phyloP scores from a whole-genome alignment of 2,329 filamentous ascomycete genomes.

The Sclerotinia spermophila region DNA sequence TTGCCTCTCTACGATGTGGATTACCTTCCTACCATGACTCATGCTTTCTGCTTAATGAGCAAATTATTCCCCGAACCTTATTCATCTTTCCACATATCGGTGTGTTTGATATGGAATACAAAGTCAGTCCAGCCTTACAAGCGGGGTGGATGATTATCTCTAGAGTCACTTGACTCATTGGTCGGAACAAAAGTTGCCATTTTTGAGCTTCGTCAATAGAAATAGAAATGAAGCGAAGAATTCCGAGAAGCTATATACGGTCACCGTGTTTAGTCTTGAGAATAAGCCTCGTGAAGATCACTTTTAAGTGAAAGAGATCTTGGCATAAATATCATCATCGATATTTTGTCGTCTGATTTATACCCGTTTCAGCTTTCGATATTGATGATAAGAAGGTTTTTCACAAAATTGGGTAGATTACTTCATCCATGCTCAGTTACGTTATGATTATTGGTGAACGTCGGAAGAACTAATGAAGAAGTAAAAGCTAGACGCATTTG shows the following conservation, averaged over 20 bases:
- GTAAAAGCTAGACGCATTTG: not conserved
- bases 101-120: too few species aligned
- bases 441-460: not conserved
- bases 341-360: not conserved
- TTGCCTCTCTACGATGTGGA: not conserved
- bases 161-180: not conserved
- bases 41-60: not conserved
- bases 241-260: not conserved
- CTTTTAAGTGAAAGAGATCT: too few species aligned
- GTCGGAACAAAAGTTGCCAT: not conserved
- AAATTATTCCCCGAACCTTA: too few species aligned
- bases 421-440: not conserved
- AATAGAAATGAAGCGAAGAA: not conserved
- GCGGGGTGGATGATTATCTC: not conserved
- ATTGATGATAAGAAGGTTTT: too few species aligned
- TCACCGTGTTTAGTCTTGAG: too few species aligned
- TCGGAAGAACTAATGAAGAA: not conserved
- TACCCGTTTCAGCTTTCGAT: not conserved
- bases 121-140: not conserved
- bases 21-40: not conserved
- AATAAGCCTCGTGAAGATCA: not conserved
- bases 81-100: not conserved
- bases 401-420: not conserved
- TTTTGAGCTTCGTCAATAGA: not conserved
- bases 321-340: not conserved